Percentiles rank a stretch among this genome's conserved stretches.
Conservation (phyloP, 2,329 filamentous ascomycete genomes). For the Colletotrichum plurivorum region DNA sequence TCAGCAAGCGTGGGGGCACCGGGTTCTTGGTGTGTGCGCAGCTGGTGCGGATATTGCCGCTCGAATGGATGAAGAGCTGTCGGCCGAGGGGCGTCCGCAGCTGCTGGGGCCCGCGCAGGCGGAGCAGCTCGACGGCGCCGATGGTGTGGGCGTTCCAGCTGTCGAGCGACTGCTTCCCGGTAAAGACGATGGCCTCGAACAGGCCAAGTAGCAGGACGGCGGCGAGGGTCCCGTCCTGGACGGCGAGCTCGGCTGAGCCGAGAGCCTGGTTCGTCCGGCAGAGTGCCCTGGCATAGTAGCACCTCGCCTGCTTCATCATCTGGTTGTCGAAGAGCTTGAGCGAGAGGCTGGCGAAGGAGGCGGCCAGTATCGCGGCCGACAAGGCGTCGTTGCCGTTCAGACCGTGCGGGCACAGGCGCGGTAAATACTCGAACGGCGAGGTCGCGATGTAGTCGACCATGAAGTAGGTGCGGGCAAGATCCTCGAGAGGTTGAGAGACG, state of each 20-base stretch:
- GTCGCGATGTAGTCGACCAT: conserved; percentile 46
- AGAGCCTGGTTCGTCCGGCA: conserved; percentile 38
- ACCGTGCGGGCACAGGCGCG: conserved; percentile 37
- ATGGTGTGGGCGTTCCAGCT: conserved; percentile 46
- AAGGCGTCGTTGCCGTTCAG: conserved; percentile 39
- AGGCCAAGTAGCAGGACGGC: conserved; percentile 47
- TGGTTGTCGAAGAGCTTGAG: conserved; percentile 31
- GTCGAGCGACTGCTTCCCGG: conserved; percentile 42
- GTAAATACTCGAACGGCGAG: conserved; percentile 46
- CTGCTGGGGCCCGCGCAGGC: conserved; percentile 44
- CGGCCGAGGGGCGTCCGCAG: conserved; percentile 42
- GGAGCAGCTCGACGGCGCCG: conserved; percentile 46
- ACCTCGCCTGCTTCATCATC: conserved; percentile 42
- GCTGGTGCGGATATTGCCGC: conserved; percentile 46
- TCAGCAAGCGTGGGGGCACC: conserved; percentile 43
- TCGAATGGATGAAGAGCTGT: conserved; percentile 44
- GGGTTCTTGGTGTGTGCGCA: conserved; percentile 44
- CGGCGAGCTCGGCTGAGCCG: conserved; percentile 38
- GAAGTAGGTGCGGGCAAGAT: conserved; percentile 43
- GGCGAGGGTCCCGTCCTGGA: conserved; percentile 45
- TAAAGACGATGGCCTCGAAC: conserved; percentile 47
- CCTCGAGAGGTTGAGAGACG: conserved; percentile 24
- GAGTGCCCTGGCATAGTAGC: conserved; percentile 42
- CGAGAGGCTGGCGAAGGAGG: conserved; percentile 45
- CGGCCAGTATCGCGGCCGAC: conserved; percentile 43